Evolutionary conservation across 2,329 filamentous ascomycete species (phyloP).

Genomic region (Decorospora gaudefroyi): DNA sequence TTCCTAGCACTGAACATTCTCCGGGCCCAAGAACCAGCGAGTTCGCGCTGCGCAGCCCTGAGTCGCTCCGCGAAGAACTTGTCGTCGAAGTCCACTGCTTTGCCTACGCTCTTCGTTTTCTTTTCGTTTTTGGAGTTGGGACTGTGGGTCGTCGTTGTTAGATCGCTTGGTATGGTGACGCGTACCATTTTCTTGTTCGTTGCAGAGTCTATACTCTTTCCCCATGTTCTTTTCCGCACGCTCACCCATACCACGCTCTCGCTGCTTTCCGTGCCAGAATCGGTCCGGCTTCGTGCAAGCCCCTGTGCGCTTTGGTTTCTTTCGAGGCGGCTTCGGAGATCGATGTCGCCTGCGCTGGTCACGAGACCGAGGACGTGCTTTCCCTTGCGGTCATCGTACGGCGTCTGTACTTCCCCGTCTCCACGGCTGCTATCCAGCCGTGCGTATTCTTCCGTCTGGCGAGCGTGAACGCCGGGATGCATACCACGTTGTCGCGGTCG

Average conservation of each 20-base stretch:
- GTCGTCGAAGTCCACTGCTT: slow-evolving; percentile 36
- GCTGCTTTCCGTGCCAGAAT: too few relatives aligned
- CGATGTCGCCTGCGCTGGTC: slow-evolving; percentile 15
- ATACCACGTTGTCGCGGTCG: slow-evolving; percentile 19
- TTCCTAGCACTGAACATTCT: slow-evolving; percentile 28
- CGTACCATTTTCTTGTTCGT: slow-evolving; percentile 5
- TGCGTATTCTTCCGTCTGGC: slow-evolving; percentile 1
- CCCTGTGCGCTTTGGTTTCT: slow-evolving; percentile 31
- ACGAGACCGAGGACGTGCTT: slow-evolving; percentile 31
- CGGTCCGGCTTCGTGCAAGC: slow-evolving; percentile 9
- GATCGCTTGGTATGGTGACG: slow-evolving; percentile 20
- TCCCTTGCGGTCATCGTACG: slow-evolving; percentile 24
- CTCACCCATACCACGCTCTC: too few relatives aligned
- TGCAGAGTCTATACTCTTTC: neutral
- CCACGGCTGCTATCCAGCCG: slow-evolving; percentile 12
- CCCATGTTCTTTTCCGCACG: slow-evolving; percentile 7
- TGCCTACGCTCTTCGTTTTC: neutral
- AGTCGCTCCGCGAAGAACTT: slow-evolving; percentile 28
- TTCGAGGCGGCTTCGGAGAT: slow-evolving; percentile 24
- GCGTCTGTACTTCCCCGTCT: slow-evolving; percentile 4
- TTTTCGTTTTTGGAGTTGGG: neutral
- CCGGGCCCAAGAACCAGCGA: slow-evolving; percentile 30
- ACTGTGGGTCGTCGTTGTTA: slow-evolving; percentile 19
- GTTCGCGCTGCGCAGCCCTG: slow-evolving; percentile 17
- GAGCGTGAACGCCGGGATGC: slow-evolving; percentile 1